These are phyloP conservation scores for Effrenium voratum DNA, from an alignment of 73 alveolate species.

Conservation along the genomic window DNA sequence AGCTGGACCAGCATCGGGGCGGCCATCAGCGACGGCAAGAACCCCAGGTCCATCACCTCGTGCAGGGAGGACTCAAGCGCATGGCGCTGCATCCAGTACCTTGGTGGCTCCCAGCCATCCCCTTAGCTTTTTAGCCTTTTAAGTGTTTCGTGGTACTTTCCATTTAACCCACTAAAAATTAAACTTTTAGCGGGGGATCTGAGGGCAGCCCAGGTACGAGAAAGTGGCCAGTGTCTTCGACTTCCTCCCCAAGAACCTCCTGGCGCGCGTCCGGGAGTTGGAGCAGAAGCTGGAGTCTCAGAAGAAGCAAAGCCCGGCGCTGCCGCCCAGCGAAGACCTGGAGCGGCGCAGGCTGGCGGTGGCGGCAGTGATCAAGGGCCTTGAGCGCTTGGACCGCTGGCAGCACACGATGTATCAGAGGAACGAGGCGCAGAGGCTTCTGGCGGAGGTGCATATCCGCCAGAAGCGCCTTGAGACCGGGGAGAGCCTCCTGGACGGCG, in stretches of 20 bases:
- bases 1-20: background rate
- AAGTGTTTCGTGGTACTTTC: no score
- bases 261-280: background rate
- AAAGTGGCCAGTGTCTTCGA: background rate
- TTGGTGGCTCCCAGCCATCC: no score
- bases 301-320: background rate
- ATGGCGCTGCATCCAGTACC: background rate
- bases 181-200: no score
- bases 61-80: background rate
- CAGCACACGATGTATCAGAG: background rate
- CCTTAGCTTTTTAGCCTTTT: no score
- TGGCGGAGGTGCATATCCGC: background rate
- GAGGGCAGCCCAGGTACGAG: no score
- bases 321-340: background rate
- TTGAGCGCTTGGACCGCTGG: background rate
- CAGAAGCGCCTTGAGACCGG: background rate
- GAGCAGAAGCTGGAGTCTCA: background rate
- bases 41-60: background rate
- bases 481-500: background rate
- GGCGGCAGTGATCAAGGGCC: background rate
- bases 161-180: no score
- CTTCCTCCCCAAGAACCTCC: background rate
- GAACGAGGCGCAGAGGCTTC: background rate
- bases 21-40: background rate
- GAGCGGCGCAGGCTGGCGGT: background rate